phyloP scores from a whole-genome alignment of 257 asterid genomes.

The Solanum ossicruentum region DNA sequence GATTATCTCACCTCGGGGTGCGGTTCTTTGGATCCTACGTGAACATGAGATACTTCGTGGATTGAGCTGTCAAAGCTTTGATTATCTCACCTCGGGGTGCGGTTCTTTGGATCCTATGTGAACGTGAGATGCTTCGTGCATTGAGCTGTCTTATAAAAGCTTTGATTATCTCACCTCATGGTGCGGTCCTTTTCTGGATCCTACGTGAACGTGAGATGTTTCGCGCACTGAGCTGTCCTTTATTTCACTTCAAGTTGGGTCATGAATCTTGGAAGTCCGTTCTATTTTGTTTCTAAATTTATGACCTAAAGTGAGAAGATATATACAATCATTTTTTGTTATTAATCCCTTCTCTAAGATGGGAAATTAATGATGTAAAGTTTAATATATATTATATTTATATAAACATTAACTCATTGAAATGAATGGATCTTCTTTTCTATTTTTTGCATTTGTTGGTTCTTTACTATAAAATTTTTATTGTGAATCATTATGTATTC shows the following conservation, averaged over 20 bases:
- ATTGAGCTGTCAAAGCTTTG: not conserved
- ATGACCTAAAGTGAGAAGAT: not conserved
- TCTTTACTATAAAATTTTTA: not conserved
- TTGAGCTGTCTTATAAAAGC: not conserved
- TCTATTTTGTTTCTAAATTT: not conserved
- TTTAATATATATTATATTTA: not conserved
- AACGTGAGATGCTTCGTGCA: not conserved
- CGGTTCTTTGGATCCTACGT: not conserved
- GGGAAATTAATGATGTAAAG: not conserved
- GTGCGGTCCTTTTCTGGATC: not conserved
- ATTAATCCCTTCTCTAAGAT: not conserved
- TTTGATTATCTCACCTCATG: not conserved
- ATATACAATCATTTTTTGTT: not conserved
- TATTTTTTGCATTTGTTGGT: not conserved
- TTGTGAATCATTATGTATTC: not conserved
- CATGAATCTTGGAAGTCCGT: not conserved
- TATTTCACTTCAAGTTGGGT: not conserved
- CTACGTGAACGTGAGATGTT: not conserved
- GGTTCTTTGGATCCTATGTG: not conserved
- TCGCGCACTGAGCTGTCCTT: accelerated
- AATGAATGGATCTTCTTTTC: not conserved
- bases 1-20: not conserved
- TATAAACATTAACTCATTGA: not conserved
- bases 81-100: not conserved
- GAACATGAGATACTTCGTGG: not conserved